These are phyloP conservation scores for Aspergillus piperis DNA, from an alignment of 2,329 filamentous ascomycete genomes.

Conservation along the genomic window DNA sequence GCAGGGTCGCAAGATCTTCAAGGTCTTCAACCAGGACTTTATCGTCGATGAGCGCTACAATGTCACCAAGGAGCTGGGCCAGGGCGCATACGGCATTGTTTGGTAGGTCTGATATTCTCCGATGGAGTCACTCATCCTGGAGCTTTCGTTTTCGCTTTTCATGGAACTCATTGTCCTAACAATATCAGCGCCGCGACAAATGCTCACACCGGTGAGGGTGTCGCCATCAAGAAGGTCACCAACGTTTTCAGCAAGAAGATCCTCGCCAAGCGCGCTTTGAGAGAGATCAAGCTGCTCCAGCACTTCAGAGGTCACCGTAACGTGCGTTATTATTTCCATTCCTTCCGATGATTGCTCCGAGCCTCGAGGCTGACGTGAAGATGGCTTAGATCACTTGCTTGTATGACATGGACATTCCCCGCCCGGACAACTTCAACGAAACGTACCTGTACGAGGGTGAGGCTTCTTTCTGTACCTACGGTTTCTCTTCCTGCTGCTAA, in stretches of 20 bases:
- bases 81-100: constrained; percentile 98
- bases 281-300: constrained; percentile 97
- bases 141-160: not conserved
- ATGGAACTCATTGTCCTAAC: not conserved
- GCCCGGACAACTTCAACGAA: constrained; percentile 97
- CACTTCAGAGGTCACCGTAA: constrained; percentile 92
- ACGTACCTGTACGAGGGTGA: constrained; percentile 97
- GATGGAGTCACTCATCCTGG: not conserved
- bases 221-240: constrained; percentile 99
- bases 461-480: constrained; percentile 25
- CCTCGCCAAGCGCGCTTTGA: constrained; percentile 91
- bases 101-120: constrained; percentile 63
- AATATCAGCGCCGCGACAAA: constrained; percentile 80
- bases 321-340: constrained; percentile 52
- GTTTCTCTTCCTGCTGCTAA: not conserved
- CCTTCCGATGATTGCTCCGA: not conserved
- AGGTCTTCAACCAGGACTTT: constrained; percentile 99
- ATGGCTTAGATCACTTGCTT: constrained; percentile 84
- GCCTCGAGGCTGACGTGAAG: constrained; percentile 38
- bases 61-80: constrained; percentile 96
- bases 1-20: constrained; percentile 85
- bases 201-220: constrained; percentile 84
- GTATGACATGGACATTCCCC: constrained; percentile 99
- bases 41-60: constrained; percentile 97
- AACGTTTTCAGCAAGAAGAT: constrained; percentile 99